Base-by-base conservation (phyloP, 2,329 filamentous ascomycete genomes). In the Coniella lustricola region DNA sequence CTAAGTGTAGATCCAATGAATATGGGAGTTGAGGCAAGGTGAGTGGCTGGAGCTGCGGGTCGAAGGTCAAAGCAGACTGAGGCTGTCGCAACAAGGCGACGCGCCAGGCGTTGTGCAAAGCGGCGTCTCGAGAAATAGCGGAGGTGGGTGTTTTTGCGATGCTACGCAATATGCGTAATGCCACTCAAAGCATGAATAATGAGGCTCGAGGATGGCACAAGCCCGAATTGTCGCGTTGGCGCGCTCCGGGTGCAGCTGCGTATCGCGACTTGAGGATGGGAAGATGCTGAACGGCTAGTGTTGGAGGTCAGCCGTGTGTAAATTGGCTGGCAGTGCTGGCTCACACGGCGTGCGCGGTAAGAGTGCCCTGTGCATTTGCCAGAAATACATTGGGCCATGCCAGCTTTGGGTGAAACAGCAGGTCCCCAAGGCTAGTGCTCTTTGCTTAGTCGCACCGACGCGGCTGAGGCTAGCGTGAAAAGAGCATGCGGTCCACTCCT, bases 1-100 rank as follows among this genome's bases (percentile, higher is more conserved):
- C 13, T 35, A 45, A 5, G 14, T 12, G 4, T 18, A 12, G 14
- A 13, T 9, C 5, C 9, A 14, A 21, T 25, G 14, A 16, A 21
- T 9, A 32, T 17, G 18, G 18, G 8, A 7, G 16, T 31, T 35
- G 35, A n/a, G 17, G 22, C 5, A 5, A 20, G 18, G 31, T 16
- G 17, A 20, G 14, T 32, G n/a, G 35, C n/a, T 13, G 20, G 22
- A 35, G 33, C 20, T 52, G 25, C 47, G 20, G 33, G 29, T 36
- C 42, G 21, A 46, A 44, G 33, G 20, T 45, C 47, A 22, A 44
- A 25, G 29, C 20, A 41, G 43, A 44, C 32, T 17, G 29, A 52
- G 50, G 41, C 18, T 44, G 51, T 45, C 44, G 48, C 51, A 50
- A 44, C 36, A 33, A 44, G 44, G 44, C 44, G 44, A 50, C 44